Base-by-base conservation (phyloP, 2,329 filamentous ascomycete species). In the Aspergillus phoenicis region DNA sequence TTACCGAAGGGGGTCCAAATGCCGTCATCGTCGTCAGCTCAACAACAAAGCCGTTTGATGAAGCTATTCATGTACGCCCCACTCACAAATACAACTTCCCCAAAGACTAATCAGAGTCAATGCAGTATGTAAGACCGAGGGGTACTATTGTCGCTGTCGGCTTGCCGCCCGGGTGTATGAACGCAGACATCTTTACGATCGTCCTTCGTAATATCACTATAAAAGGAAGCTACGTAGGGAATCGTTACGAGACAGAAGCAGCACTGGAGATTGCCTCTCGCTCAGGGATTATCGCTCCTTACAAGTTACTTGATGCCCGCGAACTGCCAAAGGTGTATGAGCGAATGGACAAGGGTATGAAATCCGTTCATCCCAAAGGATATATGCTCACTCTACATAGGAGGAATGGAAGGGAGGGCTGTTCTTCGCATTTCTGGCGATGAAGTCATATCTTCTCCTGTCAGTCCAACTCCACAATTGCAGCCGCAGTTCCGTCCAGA, bases 181-280 rank as follows among this genome's bases (percentile, higher is more conserved):
- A 41, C 6, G 38, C 38, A n/a, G 38, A 41, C 38, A 17, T 41
- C 8, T 41, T n/a, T 41, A n/a, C 13, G n/a, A 41, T 41, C n/a
- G 15, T 17, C 38, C 15, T n/a, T 15, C 38, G n/a, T 3, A 41
- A 41, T n/a, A 41, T 41, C 28, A 30, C 28, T 3, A n/a, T 41
- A 17, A 41, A n/a, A 17, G 38, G 38, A n/a, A n/a, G 15, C 7
- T n/a, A 41, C n/a, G 38, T 41, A 7, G 13, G 38, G 8, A 41
- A 17, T 41, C n/a, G 15, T 7, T 4, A n/a, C 38, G 38, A 41
- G 38, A 41, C 38, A 78, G 92, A 91, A 57, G 91, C 89, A 78
- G 93, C 93, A 45, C 96, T 97, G 93, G 92, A 93, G 6, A 52
- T 60, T 36, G 39, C 52, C 36, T 43, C 17, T 10, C 8, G 53